Evolutionary conservation across 1,284 basidiomycete genomes (phyloP).

Genomic region (Uromyces viciae-fabae): DNA sequence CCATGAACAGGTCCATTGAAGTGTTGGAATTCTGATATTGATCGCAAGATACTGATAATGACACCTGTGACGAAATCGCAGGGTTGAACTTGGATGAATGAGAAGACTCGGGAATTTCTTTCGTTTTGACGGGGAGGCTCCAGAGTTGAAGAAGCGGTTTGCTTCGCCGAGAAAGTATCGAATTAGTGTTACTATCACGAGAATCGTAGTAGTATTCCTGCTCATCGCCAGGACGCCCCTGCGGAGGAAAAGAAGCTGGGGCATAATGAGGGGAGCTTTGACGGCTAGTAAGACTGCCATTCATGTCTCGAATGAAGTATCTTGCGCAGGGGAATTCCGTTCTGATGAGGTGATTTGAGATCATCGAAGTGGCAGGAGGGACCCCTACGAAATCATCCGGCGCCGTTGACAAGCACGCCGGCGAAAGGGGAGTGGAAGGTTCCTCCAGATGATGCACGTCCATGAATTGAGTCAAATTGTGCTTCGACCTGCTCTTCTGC

Average conservation of each 20-base stretch:
- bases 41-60: not conserved
- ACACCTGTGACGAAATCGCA: not conserved
- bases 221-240: not conserved
- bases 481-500: slow-evolving; percentile 26
- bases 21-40: not conserved
- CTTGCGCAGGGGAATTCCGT: not conserved
- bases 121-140: not conserved
- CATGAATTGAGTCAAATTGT: slow-evolving; percentile 22
- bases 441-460: slow-evolving; percentile 1
- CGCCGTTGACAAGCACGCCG: not conserved
- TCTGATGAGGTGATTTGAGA: not conserved
- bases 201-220: not conserved
- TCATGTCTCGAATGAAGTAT: not conserved
- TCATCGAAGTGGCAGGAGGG: not conserved
- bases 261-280: not conserved
- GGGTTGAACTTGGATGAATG: not conserved
- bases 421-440: not conserved
- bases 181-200: not conserved
- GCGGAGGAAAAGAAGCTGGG: slow-evolving; percentile 1
- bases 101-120: not conserved
- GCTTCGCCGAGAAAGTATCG: slow-evolving; percentile 4
- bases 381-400: not conserved
- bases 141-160: slow-evolving; percentile 22
- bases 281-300: not conserved
- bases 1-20: slow-evolving; percentile 14